Evolutionary conservation across 2,329 filamentous ascomycete species (phyloP), one percentile per base, ranked within the genome.

Genomic region (Proliferodiscus dingleyae): DNA sequence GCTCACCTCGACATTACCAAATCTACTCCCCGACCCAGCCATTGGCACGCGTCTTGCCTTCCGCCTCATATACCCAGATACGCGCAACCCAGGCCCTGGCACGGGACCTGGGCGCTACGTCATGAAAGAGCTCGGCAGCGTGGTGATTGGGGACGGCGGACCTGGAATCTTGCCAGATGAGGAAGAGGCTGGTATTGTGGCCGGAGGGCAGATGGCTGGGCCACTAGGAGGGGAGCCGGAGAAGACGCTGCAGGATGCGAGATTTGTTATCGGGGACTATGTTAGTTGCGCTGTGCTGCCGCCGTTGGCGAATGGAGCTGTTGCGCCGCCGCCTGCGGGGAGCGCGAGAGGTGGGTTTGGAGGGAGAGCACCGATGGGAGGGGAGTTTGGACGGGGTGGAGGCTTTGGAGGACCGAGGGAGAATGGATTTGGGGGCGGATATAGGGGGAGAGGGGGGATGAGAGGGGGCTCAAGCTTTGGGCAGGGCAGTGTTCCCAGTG

Each of bases 241-340:
- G 22, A 91, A 85, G 69, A 90, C 87, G 7, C 68, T 97, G 24
- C 74, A 74, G 29, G 87, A 94, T 43, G 81, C 79, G 26, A 78
- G 84, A 18, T 95, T 95, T 60, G 85, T 95, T 9, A 85, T 93
- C 51, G 91, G 91, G 1, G 91, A 97, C 66, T 95, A 86, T 61
- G 75, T 97, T 32, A 84, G 85, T 47, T 91, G 87, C 63, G 87
- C 88, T 4, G 82, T 95, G 49, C 71, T 91, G 45, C 83, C 87
- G 33, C 87, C 88, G 1, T 69, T 86, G 21, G 70, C 78, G 24
- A 85, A 91, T 62, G 89, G 89, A 0, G 78, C 78, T 24, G 81
- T 94, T 30, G 82, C 83, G 34, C 80, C 85, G 8, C 70, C 76
- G n/a, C 71, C 75, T 10, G 70, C 70, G 22, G 66, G 70, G 26